These are phyloP conservation scores for Cardiospermum halicacabum DNA, from an alignment of 345 rosid species.

Conservation along the genomic window DNA sequence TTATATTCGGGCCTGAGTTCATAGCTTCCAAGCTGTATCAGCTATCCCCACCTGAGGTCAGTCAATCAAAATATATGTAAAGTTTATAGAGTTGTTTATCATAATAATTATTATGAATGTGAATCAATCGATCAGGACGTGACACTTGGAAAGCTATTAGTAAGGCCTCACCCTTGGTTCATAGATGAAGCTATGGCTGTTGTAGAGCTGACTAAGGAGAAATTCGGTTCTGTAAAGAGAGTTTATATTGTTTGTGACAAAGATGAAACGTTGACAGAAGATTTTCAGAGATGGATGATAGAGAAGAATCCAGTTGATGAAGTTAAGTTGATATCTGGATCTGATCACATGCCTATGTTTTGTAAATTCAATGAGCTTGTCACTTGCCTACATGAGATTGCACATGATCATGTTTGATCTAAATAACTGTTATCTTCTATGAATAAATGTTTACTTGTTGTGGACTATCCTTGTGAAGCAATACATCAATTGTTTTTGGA, in stretches of 20 bases:
- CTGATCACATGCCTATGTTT: constrained; percentile 45
- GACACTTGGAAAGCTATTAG: constrained; percentile 22
- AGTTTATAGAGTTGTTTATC: no score
- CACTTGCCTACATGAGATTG: constrained; percentile 25
- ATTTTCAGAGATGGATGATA: constrained; percentile 31
- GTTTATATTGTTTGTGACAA: constrained; percentile 30
- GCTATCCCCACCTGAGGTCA: no score
- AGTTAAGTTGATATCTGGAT: constrained; percentile 25
- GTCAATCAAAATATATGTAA: no score
- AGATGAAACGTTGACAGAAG: constrained; percentile 12
- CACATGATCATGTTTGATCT: no score
- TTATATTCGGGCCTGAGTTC: no score
- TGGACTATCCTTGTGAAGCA: no score
- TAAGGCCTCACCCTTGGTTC: constrained; percentile 15
- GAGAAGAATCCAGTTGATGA: constrained; percentile 28
- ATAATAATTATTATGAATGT: no score
- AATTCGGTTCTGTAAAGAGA: constrained; percentile 22
- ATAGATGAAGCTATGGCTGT: constrained; percentile 4
- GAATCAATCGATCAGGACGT: constrained; percentile 34
- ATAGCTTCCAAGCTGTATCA: no score
- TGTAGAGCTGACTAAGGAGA: constrained; percentile 19
- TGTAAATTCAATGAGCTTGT: constrained; percentile 28
- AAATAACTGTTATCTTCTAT: no score
- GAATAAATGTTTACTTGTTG: no score
- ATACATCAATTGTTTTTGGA: no score